Percentiles rank a stretch among this genome's conserved stretches.
Evolutionary conservation across 1,139 yeast genomes (phyloP).

Genomic region (Geotrichum fermentans): DNA sequence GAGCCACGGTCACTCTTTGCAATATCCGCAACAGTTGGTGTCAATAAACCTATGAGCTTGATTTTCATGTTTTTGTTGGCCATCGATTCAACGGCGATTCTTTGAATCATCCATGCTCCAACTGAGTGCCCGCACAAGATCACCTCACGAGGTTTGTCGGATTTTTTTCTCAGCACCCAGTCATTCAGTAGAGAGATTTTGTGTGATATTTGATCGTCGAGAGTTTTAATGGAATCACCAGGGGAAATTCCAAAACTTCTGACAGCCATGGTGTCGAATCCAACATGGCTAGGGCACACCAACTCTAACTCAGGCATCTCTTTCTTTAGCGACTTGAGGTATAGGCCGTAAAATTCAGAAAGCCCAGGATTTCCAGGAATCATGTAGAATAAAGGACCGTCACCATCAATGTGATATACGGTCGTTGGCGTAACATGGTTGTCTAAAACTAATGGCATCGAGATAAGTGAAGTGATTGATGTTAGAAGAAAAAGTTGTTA

Average conservation of each 20-base stretch:
- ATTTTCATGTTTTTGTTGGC: slow-evolving; percentile 26
- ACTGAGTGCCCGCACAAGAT: slow-evolving; percentile 57
- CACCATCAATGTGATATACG: slow-evolving; percentile 24
- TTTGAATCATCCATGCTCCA: slow-evolving; percentile 54
- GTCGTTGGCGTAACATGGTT: slow-evolving; percentile 21
- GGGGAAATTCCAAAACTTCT: slow-evolving; percentile 26
- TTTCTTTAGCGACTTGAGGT: slow-evolving; percentile 44
- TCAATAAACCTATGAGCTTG: slow-evolving; percentile 51
- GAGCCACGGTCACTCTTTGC: slow-evolving; percentile 50
- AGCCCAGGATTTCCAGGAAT: slow-evolving; percentile 71
- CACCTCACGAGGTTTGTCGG: slow-evolving; percentile 36
- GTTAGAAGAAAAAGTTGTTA: background rate
- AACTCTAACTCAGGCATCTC: slow-evolving; percentile 44
- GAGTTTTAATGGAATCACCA: slow-evolving; percentile 34
- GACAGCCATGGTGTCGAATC: slow-evolving; percentile 36
- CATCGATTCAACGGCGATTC: slow-evolving; percentile 39
- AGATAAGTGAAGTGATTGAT: too few relatives aligned
- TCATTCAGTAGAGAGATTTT: slow-evolving; percentile 43
- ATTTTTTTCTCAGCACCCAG: slow-evolving; percentile 24
- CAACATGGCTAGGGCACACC: slow-evolving; percentile 54
- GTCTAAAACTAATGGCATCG: slow-evolving; percentile 18
- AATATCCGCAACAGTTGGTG: slow-evolving; percentile 60
- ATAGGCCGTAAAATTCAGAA: slow-evolving; percentile 52
- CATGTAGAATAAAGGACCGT: slow-evolving; percentile 45
- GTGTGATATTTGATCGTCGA: slow-evolving; percentile 52